Evolutionary conservation across 2,329 filamentous ascomycete species (phyloP), one percentile per base, ranked within the genome.

Genomic region (Fusarium concolor): DNA sequence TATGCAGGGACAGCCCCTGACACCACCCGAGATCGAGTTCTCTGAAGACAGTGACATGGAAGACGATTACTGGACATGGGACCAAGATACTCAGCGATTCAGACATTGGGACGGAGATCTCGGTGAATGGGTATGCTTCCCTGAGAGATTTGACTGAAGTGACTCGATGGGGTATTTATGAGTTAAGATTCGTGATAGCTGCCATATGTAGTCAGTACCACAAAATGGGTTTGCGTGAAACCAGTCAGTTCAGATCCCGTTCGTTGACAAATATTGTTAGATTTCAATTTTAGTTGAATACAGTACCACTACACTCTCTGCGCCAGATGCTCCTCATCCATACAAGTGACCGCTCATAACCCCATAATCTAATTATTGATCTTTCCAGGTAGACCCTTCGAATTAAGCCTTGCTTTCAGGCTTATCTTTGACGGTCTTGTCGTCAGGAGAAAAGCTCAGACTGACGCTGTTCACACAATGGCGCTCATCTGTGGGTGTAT

Each of bases 391-490:
- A 22, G 28, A 18, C 5, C 31, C 22, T 20, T 37, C 6, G 12
- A 51, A 33, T 73, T 42, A 79, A 33, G 73, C 80, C 73, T 81
- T 81, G 56, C 75, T 81, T 29, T 79, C 79, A 31, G 62, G 47
- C 63, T 71, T 67, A 5, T 59, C 71, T 50, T 78, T 74, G 24
- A 74, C 78, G 47, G 78, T 75, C 72, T 87, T 86, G 66, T 92
- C 90, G 47, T 92, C 85, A 2, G 85, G 83, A 3, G 84, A 86
- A 76, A 99, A 98, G 73, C 89, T 96, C 80, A 98, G 83, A 77
- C 92, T 96, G 53, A 98, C 82, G 75, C 93, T 96, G 78, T 98
- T 99, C 60, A 99, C 96, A 76, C 96, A 99, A 82, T 99, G 96
- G 65, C 96, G 87, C 87, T 99, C 96, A 78, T 99, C 91, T 20